Percentiles rank a stretch among this genome's conserved stretches.
These are phyloP conservation scores for Ammopiptanthus mongolicus DNA, from an alignment of 306 rosid species.

Conservation along the genomic window DNA sequence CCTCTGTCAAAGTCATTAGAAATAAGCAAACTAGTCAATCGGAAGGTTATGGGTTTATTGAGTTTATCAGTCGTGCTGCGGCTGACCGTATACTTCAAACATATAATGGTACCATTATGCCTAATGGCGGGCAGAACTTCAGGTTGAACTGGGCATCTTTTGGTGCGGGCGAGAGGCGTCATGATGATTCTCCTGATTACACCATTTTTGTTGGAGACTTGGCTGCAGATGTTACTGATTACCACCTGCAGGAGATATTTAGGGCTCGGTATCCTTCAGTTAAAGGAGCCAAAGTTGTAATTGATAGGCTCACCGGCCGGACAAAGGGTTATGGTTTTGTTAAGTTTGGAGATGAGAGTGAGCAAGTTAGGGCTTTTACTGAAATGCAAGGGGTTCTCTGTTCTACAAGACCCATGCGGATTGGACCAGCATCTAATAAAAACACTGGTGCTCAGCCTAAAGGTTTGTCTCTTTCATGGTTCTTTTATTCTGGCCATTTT, in stretches of 20 bases:
- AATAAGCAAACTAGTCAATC: constrained; percentile 77
- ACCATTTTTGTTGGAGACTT: constrained; percentile 93
- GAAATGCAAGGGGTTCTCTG: constrained; percentile 97
- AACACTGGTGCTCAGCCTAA: constrained; percentile 70
- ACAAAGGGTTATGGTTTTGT: constrained; percentile 97
- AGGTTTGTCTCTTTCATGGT: constrained; percentile 43
- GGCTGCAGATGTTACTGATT: constrained; percentile 88
- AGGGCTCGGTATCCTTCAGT: constrained; percentile 51
- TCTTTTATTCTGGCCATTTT: neutral
- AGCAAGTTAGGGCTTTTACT: constrained; percentile 76
- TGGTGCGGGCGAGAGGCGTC: constrained; percentile 77
- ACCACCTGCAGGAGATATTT: constrained; percentile 62
- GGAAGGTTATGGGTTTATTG: constrained; percentile 92
- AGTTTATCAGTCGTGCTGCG: constrained; percentile 60
- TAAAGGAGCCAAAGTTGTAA: constrained; percentile 93
- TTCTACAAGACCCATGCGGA: constrained; percentile 89
- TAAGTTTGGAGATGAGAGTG: constrained; percentile 81
- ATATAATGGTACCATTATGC: constrained; percentile 80
- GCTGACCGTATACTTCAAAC: constrained; percentile 81
- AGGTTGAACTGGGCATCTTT: constrained; percentile 94
- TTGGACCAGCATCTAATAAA: constrained; percentile 96
- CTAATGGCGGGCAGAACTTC: constrained; percentile 74
- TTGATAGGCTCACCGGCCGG: constrained; percentile 87
- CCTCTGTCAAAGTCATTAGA: constrained; percentile 71
- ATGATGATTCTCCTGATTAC: constrained; percentile 76